Conservation (phyloP, 306 rosid species). For the Fragaria nilgerrensis region DNA sequence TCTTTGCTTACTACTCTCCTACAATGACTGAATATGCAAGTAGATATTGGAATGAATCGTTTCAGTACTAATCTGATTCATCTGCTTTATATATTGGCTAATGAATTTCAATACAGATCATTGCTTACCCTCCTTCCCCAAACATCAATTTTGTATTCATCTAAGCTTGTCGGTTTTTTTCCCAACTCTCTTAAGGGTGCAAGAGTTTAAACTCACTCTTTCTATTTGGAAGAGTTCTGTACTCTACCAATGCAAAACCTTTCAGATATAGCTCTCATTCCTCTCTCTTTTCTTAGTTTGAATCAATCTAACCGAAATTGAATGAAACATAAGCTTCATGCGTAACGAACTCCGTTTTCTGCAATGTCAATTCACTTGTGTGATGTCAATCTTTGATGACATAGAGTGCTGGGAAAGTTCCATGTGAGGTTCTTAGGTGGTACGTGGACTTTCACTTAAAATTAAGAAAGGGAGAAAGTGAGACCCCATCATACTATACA, state of each 20-base stretch:
- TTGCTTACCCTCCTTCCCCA: neutral
- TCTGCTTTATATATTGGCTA: neutral
- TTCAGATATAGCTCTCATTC: neutral
- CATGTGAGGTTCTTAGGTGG: slow-evolving; percentile 46
- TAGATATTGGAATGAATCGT: neutral
- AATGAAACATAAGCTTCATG: neutral
- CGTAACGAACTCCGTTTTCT: neutral
- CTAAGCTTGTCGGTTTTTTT: neutral
- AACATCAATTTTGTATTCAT: neutral
- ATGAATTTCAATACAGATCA: neutral
- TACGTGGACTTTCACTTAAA: slow-evolving; percentile 34
- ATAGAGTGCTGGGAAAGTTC: slow-evolving; percentile 29
- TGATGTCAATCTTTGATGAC: neutral
- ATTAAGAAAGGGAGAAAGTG: too few relatives aligned
- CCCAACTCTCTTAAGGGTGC: neutral
- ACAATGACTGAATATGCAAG: neutral
- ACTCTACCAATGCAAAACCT: neutral
- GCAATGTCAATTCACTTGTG: neutral
- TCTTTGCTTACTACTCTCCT: neutral
- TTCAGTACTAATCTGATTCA: neutral
- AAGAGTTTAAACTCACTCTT: neutral
- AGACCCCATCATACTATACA: slow-evolving; percentile 11
- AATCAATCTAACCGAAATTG: neutral
- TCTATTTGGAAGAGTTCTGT: neutral
- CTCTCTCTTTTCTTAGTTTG: neutral